Percentiles rank a stretch among this genome's conserved stretches.
Evolutionary conservation across 192 early-diverging fungal species (phyloP).

Genomic region (Coemansia javaensis): DNA sequence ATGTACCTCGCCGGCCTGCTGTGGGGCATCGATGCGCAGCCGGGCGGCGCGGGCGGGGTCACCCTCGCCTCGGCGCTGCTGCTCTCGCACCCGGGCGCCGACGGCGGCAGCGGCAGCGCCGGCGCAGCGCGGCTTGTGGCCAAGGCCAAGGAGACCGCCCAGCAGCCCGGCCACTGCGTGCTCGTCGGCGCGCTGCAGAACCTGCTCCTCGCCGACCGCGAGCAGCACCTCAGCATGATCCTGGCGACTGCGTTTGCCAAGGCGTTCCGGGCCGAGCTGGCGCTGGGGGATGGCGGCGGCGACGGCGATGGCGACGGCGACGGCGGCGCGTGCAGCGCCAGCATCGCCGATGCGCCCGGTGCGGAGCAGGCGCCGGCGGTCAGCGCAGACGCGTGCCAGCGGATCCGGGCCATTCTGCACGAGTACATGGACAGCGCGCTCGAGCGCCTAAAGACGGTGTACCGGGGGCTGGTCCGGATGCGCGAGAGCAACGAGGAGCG

Average conservation of each 20-base stretch:
- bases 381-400: constrained; percentile 12
- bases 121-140: constrained; percentile 8
- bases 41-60: constrained; percentile 24
- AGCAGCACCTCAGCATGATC: constrained; percentile 36
- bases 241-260: constrained; percentile 32
- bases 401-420: constrained; percentile 19
- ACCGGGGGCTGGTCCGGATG: constrained; percentile 63
- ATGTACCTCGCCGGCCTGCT: constrained; percentile 78
- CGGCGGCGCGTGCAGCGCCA: constrained; percentile 3
- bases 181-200: constrained; percentile 38
- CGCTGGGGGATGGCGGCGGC: constrained; percentile 12
- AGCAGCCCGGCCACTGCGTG: constrained; percentile 46
- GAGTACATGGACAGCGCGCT: constrained; percentile 40
- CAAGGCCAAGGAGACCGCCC: constrained; percentile 32
- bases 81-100: constrained; percentile 7
- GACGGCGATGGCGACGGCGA: not conserved
- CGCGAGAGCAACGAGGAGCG: constrained; percentile 74
- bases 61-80: constrained; percentile 29
- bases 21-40: constrained; percentile 40
- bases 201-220: constrained; percentile 38
- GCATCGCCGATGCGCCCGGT: not conserved
- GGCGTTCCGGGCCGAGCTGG: constrained; percentile 22
- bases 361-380: constrained; percentile 8
- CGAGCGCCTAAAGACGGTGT: constrained; percentile 27
- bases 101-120: not conserved